These are phyloP conservation scores for Xerocomus brunneocitrinus DNA, from an alignment of 768 basidiomycete species.

Conservation along the genomic window DNA sequence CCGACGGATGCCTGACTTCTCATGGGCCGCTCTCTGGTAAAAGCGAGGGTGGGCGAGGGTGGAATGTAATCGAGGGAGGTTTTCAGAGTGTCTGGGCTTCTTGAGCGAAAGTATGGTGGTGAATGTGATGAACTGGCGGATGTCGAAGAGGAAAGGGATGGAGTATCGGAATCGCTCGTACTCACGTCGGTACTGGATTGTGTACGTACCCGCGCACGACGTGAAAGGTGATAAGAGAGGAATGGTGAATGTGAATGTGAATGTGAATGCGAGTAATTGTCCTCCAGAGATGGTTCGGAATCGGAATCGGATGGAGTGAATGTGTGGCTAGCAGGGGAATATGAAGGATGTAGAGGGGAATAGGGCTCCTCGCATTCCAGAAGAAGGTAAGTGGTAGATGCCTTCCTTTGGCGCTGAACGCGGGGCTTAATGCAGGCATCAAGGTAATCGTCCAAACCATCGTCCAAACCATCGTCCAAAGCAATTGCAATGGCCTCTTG, in stretches of 20 bases:
- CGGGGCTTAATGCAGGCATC: slow-evolving; percentile 21
- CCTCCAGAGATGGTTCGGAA: slow-evolving; percentile 28
- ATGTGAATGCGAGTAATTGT: slow-evolving; percentile 22
- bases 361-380: slow-evolving; percentile 30
- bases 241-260: slow-evolving; percentile 15
- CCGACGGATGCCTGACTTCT: slow-evolving; percentile 15
- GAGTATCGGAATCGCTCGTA: slow-evolving; percentile 41
- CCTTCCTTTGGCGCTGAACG: slow-evolving; percentile 6
- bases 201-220: slow-evolving; percentile 26
- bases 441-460: slow-evolving; percentile 25
- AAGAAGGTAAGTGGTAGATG: slow-evolving; percentile 19
- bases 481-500: slow-evolving; percentile 19
- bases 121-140: slow-evolving; percentile 38
- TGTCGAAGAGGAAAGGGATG: slow-evolving; percentile 43
- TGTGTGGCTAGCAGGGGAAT: slow-evolving; percentile 5
- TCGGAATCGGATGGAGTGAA: slow-evolving; percentile 34
- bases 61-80: slow-evolving; percentile 31
- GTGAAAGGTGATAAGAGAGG: slow-evolving; percentile 33
- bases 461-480: slow-evolving; percentile 28
- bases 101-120: slow-evolving; percentile 29
- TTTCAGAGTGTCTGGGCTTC: slow-evolving; percentile 30
- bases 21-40: slow-evolving; percentile 36
- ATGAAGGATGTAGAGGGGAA: slow-evolving; percentile 22
- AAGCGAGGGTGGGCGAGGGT: slow-evolving; percentile 27
- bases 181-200: slow-evolving; percentile 28